Evolutionary conservation across 305 asterid genomes (phyloP), one percentile per base, ranked within the genome.

Genomic region (Fraxinus sp.): DNA sequence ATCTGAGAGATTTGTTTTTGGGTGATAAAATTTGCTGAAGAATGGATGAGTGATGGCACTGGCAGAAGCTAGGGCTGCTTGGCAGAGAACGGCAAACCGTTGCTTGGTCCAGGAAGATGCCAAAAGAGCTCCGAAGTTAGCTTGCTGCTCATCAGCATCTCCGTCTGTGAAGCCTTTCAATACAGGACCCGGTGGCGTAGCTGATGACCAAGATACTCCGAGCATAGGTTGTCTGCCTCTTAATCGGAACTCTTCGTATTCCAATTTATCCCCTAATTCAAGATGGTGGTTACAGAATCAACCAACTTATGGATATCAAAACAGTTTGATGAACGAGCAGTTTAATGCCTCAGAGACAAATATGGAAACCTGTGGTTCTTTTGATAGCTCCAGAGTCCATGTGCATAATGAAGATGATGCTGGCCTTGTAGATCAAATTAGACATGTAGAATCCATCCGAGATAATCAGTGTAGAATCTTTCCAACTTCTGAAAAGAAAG

Each of bases 71-170:
- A 91, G 98, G 83, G 94, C 97, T 13, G 98, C 90, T 76, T 95
- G 97, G 98, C 98, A 93, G 88, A 93, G 98, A 86, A 90, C 97
- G 28, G 98, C 90, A 72, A 93, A 95, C 83, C 87, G 98, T 78
- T 95, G 94, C 84, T 89, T 93, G 78, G 95, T 91, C 80, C 98
- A 95, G 84, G 98, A 95, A 88, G 98, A 95, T 86, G 98, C 98
- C 57, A 93, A 93, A 88, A 77, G 97, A 86, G 98, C 99, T 82
- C 99, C 99, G 4, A 95, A 89, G 82, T 89, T 95, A 85, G 95
- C 98, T 75, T 93, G 92, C 84, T 91, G 90, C 87, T 89, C 98
- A 14, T 86, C 97, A 0, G 59, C 82, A 26, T 84, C 93, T 20
- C 89, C 92, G 39, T 82, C 90, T 2, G 77, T 78, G 30, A 90